Base-by-base conservation (phyloP, 495 filamentous ascomycete species). In the Hamigera avellanea region DNA sequence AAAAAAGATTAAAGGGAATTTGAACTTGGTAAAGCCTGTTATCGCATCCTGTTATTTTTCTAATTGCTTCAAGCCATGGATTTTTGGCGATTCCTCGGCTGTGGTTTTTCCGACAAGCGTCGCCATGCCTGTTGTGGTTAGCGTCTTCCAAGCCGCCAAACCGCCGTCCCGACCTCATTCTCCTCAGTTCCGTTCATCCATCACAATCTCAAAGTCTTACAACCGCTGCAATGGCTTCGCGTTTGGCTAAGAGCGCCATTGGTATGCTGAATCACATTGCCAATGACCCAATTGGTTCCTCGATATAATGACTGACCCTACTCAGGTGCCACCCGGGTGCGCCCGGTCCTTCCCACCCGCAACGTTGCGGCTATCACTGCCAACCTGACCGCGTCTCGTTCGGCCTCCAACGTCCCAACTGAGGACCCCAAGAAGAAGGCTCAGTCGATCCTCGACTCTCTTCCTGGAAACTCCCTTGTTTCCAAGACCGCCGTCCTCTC, bases 401-500 rank as follows among this genome's bases (percentile, higher is more conserved):
- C 72, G 50, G 66, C 73, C 44, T 88, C 87, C 49, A 86, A 76
- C 58, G 75, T 88, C 16, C 84, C 91, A 19, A 46, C 76, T 19
- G 71, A 81, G 59, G 86, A 93, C 43, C 88, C 93, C 52, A 82
- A 88, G 66, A 81, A 79, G 58, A 94, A 89, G 72, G 93, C 93
- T 26, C 83, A 95, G 70, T 93, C 86, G 21, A 81, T 99, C 67
- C 66, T 99, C 51, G 82, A 96, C 51, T 65, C 88, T 43, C 69
- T 99, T 31, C 84, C 86, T 48, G 82, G 88, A 50, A 84, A 72
- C 70, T 80, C 72, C 48, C 70, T 95, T 48, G 62, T 91, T 59
- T 86, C 85, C 61, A 99, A 96, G 77, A 86, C 86, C 44, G 93
- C 93, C 54, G 83, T 93, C 61, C 77, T 99, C 40, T 96, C 91